Evolutionary conservation across 148 eudicot species (phyloP), one percentile per base, ranked within the genome.

Genomic region (Rhododendron simsii): DNA sequence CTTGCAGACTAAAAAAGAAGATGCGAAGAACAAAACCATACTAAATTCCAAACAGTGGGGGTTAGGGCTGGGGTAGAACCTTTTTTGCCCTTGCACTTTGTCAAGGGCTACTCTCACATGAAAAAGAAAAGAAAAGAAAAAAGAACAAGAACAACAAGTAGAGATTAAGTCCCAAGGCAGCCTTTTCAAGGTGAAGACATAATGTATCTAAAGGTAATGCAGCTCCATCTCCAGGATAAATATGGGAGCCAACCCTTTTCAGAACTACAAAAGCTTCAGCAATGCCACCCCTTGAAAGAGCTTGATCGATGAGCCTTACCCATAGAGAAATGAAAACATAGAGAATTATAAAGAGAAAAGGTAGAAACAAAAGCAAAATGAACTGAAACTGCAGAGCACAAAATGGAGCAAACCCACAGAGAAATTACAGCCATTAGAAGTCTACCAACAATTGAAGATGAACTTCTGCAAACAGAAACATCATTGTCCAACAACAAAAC

Each of bases 111-210:
- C 39, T 37, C 39, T 37, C 39, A 2, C 39, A 37, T 37, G 39
- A 37, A 23, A 44, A 50, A 57, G 51, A 61, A 79, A 74, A 59
- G 28, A 35, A 82, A 10, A 48, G 41, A 50, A 78, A 45, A 73
- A 85, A 48, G 30, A 55, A 80, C 48, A n/a, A 55, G n/a, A 82
- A 59, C 7, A 2, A 61, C 1, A 28, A 73, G 33, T 57, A 16
- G 61, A 83, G 57, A 13, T 45, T 75, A 75, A 57, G 55, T 93
- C 95, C 98, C 98, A 93, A 86, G 44, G 99, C 98, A 88, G 98
- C 98, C 90, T 98, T 98, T 92, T 95, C 98, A 79, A 98, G 93
- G 89, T 98, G 99, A 88, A 95, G 96, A 84, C 95, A 98, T 63
- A 98, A 81, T 11, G 98, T 94, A 89, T 95, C 99, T 71, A 94